Base-by-base conservation (phyloP, 371 early-diverging fungal species). In the Mucor saturninus region DNA sequence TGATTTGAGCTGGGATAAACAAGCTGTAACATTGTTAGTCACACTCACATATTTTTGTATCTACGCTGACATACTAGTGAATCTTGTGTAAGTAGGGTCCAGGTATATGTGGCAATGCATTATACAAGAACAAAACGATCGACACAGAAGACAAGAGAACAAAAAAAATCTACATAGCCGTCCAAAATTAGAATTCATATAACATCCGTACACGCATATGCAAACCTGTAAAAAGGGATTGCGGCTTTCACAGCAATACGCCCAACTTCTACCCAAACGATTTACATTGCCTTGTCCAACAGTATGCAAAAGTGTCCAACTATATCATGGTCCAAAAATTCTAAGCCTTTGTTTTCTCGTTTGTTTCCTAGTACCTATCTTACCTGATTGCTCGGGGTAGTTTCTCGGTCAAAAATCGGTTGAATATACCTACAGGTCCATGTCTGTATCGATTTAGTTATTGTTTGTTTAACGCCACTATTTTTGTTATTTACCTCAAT, bases 1-100 rank as follows among this genome's bases (percentile, higher is more conserved):
- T 68, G 52, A 89, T 89, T 66, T 84, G 80, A 9, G 67, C 51
- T 3, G 86, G 87, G 48, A 86, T 80, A 28, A 83, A 56, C 26
- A 73, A 39, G 31, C 85, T 84, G 54, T n/a, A 32, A 46, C 2
- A 13, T 9, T 3, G 7, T 50, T 13, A 26, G 5, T 50, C 14
- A 6, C 8, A 21, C 28, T 28, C 50, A 13, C 8, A 3, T 28
- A 29, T 8, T 32, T 31, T 32, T 21, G 35, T 2, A 5, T 35
- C 3, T 10, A 28, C 30, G 30, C 26, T 28, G 21, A 21, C 21
- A 21, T 51, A 71, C 67, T 75, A 81, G 61, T 81, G 81, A 37
- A 75, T 57, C 15, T 32, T 37, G 38, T 63, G 57, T 10, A 81
- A 64, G 59, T 76, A 78, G 6, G 73, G 69, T 7, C 73, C 73